Evolutionary conservation across 2,329 filamentous ascomycete species (phyloP), one percentile per base, ranked within the genome.

Genomic region (Elsinoe fawcettii): DNA sequence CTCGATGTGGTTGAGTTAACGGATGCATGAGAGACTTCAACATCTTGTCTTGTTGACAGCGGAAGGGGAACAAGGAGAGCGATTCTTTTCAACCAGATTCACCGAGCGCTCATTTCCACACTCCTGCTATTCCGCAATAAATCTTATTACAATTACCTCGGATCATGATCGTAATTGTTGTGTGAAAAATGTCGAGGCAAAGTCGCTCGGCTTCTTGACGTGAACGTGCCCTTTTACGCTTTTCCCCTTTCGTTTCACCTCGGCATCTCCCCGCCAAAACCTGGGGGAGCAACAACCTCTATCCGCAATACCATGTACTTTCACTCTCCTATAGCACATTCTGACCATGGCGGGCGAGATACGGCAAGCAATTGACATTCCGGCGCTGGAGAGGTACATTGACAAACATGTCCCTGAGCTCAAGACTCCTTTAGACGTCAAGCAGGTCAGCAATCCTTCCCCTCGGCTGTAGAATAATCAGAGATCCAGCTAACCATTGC

Each of bases 291-390:
- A 25, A n/a, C 32, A 39, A 37, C 49, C 49, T 53, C 49, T 9
- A 32, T 51, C 34, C 34, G 14, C 46, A 32, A 51, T 16, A 34
- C 46, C 25, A 51, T 51, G 46, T 6, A 22, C 25, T 11, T 9
- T 25, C 14, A 8, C 25, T 16, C 11, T 22, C 16, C n/a, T n/a
- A 3, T 18, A 51, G 46, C 46, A 51, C 16, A 51, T 14, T 36
- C 30, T 14, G 20, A 59, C 56, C 49, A 86, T 96, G 92, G 92
- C 93, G 55, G 92, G 92, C 65, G 79, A 80, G 62, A 85, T 99
- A 59, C 85, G 93, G 70, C 93, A 99, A 70, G 88, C 89, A 43
- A 95, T 99, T 69, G 88, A 97, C 69, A 74, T 92, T 66, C 75
- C 80, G 66, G 83, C 88, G 14, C 78, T 99, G 57, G 87, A 92